These are phyloP conservation scores for Naganishia vishniacii DNA, from an alignment of 768 basidiomycete genomes.

Conservation along the genomic window DNA sequence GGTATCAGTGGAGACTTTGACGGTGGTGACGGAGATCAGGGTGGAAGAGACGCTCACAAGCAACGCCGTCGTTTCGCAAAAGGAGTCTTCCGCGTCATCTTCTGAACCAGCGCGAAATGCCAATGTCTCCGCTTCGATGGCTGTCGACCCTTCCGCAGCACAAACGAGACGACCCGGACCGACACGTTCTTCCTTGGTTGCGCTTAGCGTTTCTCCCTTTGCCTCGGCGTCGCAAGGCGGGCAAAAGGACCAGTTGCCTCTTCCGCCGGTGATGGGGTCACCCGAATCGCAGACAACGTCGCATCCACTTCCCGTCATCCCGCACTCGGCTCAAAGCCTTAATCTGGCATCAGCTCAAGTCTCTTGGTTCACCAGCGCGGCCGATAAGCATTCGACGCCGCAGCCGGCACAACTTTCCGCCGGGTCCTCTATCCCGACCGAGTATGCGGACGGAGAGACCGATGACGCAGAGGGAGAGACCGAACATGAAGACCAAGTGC, in stretches of 20 bases:
- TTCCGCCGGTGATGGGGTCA: not conserved
- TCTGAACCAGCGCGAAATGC: no score
- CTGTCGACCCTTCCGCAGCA: no score
- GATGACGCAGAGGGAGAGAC: slow-evolving; percentile 11
- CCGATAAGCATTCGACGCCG: not conserved
- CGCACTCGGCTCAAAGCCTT: not conserved
- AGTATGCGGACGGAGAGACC: slow-evolving; percentile 1
- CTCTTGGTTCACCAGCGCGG: not conserved
- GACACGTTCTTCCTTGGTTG: slow-evolving; percentile 2
- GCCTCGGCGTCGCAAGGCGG: not conserved
- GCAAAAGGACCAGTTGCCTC: not conserved
- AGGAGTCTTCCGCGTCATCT: no score
- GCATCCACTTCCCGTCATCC: no score
- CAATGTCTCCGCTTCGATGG: no score
- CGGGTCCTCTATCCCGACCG: not conserved
- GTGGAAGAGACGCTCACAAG: no score
- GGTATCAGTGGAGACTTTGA: not conserved
- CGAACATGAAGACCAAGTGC: not conserved
- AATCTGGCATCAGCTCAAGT: not conserved
- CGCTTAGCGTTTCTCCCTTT: not conserved
- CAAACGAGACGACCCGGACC: not conserved
- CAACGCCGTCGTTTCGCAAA: no score
- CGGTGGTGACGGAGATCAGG: not conserved
- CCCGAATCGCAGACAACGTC: not conserved
- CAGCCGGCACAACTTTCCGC: not conserved